These are phyloP conservation scores for Nicotiana benthamiana DNA, from an alignment of 257 asterid genomes.

Conservation along the genomic window DNA sequence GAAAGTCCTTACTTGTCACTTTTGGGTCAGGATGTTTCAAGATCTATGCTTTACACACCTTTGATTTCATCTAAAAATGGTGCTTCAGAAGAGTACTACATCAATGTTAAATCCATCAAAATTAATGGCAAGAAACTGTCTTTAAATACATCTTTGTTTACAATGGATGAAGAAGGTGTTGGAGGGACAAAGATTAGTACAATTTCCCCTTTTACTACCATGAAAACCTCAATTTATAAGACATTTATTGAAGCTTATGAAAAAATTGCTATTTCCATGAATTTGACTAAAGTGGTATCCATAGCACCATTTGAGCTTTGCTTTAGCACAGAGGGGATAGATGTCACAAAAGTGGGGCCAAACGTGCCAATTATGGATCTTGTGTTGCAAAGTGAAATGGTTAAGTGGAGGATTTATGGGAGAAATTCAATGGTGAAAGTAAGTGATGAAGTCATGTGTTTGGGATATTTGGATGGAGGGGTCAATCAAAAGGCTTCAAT, in stretches of 20 bases:
- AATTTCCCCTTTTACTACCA: constrained; percentile 46
- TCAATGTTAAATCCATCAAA: constrained; percentile 49
- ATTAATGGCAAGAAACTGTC: constrained; percentile 38
- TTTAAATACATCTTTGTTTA: constrained; percentile 7
- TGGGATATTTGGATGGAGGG: constrained; percentile 85
- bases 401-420: constrained; percentile 59
- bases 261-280: constrained; percentile 34
- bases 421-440: constrained; percentile 61
- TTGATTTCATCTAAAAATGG: constrained; percentile 21
- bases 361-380: constrained; percentile 56
- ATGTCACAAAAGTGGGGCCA: constrained; percentile 15
- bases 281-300: constrained; percentile 35
- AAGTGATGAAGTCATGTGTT: constrained; percentile 58
- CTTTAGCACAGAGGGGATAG: constrained; percentile 36
- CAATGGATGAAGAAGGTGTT: constrained; percentile 22
- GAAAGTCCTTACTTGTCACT: constrained; percentile 35
- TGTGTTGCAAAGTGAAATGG: constrained; percentile 84
- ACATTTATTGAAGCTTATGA: constrained; percentile 40
- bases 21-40: constrained; percentile 23
- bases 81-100: constrained; percentile 31
- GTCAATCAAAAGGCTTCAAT: constrained; percentile 35
- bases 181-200: constrained; percentile 48
- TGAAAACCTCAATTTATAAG: constrained; percentile 40
- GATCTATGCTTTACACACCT: constrained; percentile 57
- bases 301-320: constrained; percentile 70